These are phyloP conservation scores for Alternaria incomplexa DNA, from an alignment of 2,329 filamentous ascomycete species.

Conservation along the genomic window DNA sequence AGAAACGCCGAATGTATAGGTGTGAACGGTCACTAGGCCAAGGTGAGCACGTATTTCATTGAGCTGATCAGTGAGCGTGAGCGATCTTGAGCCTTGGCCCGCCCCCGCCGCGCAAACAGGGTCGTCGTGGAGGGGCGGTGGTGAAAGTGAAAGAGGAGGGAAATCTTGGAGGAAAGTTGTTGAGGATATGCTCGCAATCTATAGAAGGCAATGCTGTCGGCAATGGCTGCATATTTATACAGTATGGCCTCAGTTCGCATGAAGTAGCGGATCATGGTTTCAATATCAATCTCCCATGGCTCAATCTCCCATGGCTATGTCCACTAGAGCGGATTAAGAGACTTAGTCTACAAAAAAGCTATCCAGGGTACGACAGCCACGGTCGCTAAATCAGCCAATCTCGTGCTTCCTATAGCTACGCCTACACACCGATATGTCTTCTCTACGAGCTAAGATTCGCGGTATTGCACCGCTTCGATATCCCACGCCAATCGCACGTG, in stretches of 20 bases:
- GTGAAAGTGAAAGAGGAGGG: background rate
- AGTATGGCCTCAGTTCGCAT: background rate
- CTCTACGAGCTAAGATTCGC: background rate
- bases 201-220: background rate
- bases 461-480: background rate
- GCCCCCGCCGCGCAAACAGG: background rate
- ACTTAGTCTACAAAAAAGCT: background rate
- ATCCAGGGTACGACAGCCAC: background rate
- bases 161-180: background rate
- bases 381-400: background rate
- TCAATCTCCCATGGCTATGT: background rate
- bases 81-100: background rate
- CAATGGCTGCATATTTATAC: background rate
- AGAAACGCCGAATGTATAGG: background rate
- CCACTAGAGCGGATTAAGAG: background rate
- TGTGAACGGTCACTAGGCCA: background rate
- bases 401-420: background rate
- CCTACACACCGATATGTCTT: background rate
- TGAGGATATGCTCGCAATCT: background rate
- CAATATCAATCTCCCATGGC: background rate
- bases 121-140: background rate
- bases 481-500: background rate
- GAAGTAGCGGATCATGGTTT: background rate
- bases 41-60: background rate
- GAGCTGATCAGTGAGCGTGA: background rate